phyloP scores from a whole-genome alignment of 2,329 filamentous ascomycete genomes.

The Fusarium sp. region DNA sequence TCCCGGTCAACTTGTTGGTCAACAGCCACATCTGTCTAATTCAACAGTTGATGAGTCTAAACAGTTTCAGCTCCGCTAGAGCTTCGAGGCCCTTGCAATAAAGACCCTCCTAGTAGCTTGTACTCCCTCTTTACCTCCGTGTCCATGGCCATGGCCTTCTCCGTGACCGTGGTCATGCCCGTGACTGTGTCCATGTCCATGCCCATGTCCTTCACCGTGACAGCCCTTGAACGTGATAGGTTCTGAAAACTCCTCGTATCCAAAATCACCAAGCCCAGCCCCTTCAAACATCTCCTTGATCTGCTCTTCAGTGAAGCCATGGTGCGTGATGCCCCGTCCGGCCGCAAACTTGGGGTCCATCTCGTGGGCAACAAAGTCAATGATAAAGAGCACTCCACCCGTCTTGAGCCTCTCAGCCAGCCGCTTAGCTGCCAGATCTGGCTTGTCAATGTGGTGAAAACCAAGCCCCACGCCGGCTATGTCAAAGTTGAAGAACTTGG shows the following conservation, averaged over 20 bases:
- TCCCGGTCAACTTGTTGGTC: not conserved
- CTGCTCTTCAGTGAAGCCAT: constrained; percentile 72
- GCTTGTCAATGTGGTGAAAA: constrained; percentile 77
- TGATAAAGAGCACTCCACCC: constrained; percentile 75
- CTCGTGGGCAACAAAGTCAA: constrained; percentile 73
- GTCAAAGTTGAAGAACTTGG: constrained; percentile 78
- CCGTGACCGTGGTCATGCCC: constrained; percentile 1
- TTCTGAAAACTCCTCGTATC: constrained; percentile 64
- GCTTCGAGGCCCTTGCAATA: constrained; percentile 63
- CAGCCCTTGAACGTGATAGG: constrained; percentile 57
- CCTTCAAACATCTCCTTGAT: constrained; percentile 71
- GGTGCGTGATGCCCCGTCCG: constrained; percentile 68
- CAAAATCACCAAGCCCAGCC: constrained; percentile 72
- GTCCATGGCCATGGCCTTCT: constrained; percentile 1
- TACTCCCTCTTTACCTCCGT: constrained; percentile 5
- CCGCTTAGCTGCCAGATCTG: constrained; percentile 67
- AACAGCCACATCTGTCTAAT: not conserved
- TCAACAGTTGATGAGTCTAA: not conserved
- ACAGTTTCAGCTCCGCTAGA: not conserved
- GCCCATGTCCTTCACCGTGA: constrained; percentile 16
- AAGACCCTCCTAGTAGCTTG: constrained; percentile 47
- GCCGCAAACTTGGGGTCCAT: constrained; percentile 41
- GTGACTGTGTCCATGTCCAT: constrained; percentile 15
- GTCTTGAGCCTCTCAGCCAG: constrained; percentile 72
- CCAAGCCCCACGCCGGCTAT: constrained; percentile 71